Evolutionary conservation across 2,329 filamentous ascomycete genomes (phyloP), one percentile per base, ranked within the genome.

Genomic region (Ampelomyces quisqualis): DNA sequence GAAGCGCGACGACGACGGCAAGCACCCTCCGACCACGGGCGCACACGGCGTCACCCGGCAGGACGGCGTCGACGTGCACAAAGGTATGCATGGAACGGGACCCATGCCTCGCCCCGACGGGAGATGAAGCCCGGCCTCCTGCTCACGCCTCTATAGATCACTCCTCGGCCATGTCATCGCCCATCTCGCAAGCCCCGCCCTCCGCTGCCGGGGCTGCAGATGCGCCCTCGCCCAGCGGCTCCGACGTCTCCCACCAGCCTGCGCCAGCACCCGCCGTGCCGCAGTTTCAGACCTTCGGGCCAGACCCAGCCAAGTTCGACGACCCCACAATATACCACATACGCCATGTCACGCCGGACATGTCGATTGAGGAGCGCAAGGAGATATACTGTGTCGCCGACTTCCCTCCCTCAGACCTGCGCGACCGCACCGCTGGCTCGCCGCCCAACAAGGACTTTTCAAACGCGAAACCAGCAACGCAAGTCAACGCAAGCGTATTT

Each of bases 311-410:
- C 18, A 89, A 84, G n/a, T 95, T 91, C 59, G 76, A 82, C 53
- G 93, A 98, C 62, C 90, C 90, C 1, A 95, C 91, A 23, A 79
- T 96, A 34, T 98, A 98, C 73, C 87, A 98, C 64, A 96, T 98
- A 49, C 84, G 84, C 40, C 77, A 84, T 0, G 77, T 90, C 17
- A 78, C 79, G 1, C 78, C 84, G 1, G 84, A 79, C 50, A 95
- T 95, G 85, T 77, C 82, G 2, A 82, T 90, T 42, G 85, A 91
- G n/a, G 85, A 95, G 59, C 88, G 85, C 67, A 90, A 86, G 62
- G 81, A 86, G 53, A 91, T 97, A 37, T 94, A 88, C 67, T 89
- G 88, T 6, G 93, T 98, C 11, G 83, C 86, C 4, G 77, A 80
- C 10, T 98, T 93, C 63, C 93, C 93, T 1, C 78, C 78, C 37